Conservation (phyloP, 805 yeast genomes). For the Candida chauliodis region DNA sequence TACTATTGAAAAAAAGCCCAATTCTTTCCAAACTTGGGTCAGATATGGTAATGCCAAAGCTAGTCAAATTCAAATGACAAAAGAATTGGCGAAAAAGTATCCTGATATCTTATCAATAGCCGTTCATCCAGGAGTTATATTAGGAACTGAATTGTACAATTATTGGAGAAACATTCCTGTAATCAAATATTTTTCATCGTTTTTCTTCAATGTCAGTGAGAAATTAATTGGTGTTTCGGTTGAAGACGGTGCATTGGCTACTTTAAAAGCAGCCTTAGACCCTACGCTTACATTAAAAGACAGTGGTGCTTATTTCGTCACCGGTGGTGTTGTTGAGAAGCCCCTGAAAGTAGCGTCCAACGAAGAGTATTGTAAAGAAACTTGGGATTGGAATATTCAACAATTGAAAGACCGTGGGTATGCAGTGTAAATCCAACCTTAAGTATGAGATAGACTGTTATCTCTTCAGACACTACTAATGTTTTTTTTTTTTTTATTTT, state of each 20-base stretch:
- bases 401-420: conserved; percentile 18
- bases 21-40: conserved; percentile 23
- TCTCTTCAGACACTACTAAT: too few species aligned
- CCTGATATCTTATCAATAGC: conserved; percentile 32
- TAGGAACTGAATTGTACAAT: conserved; percentile 31
- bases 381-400: conserved; percentile 28
- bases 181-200: conserved; percentile 19
- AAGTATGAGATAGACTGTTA: too few species aligned
- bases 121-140: conserved; percentile 38
- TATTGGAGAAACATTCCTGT: conserved; percentile 24
- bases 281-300: conserved; percentile 18
- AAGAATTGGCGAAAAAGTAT: conserved; percentile 21
- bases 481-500: too few species aligned
- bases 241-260: conserved; percentile 34
- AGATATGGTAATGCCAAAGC: conserved; percentile 36
- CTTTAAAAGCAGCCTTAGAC: conserved; percentile 34
- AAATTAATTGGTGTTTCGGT: conserved; percentile 22
- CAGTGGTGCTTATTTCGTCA: conserved; percentile 27
- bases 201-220: conserved; percentile 14
- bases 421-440: neutral
- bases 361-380: conserved; percentile 17
- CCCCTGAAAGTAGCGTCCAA: conserved; percentile 24
- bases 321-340: conserved; percentile 27
- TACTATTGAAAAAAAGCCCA: conserved; percentile 23
- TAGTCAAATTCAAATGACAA: conserved; percentile 29